phyloP scores from a whole-genome alignment of 768 basidiomycete genomes.

The Amanita molliuscula region DNA sequence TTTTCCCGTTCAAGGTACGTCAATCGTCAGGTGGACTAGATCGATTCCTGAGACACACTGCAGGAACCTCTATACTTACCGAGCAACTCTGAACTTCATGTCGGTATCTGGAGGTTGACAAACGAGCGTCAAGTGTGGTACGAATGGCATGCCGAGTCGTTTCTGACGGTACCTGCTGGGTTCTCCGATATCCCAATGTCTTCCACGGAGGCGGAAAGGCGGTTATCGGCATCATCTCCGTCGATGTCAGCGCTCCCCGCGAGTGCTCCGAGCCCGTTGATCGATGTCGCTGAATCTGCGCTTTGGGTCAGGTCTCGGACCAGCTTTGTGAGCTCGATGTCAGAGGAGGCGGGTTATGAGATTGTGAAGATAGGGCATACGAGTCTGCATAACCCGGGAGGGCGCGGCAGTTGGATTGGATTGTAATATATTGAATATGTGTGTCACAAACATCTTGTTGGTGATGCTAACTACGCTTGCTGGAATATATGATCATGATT shows the following conservation, averaged over 20 bases:
- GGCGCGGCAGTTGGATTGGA: constrained; percentile 91
- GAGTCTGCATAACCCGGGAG: constrained; percentile 82
- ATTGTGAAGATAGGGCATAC: constrained; percentile 93
- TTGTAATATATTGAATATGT: constrained; percentile 22
- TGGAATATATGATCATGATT: not conserved
- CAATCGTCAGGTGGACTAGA: not conserved
- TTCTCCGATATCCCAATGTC: constrained; percentile 10
- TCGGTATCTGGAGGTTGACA: constrained; percentile 90
- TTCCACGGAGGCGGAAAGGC: not conserved
- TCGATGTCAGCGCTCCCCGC: constrained; percentile 12
- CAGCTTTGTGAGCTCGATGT: constrained; percentile 6
- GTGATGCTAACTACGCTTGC: not conserved
- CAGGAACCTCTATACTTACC: constrained; percentile 94
- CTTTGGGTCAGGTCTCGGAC: constrained; percentile 16
- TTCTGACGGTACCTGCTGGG: constrained; percentile 50
- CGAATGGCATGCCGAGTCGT: constrained; percentile 96
- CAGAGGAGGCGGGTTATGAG: constrained; percentile 18
- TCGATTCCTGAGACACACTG: constrained; percentile 1
- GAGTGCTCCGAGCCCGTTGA: constrained; percentile 51
- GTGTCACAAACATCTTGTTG: not conserved
- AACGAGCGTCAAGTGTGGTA: constrained; percentile 92
- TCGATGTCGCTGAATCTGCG: constrained; percentile 47
- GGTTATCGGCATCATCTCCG: constrained; percentile 9
- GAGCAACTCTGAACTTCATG: constrained; percentile 82
- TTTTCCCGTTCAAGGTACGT: constrained; percentile 85